Evolutionary conservation across 257 asterid species (phyloP).

Genomic region (Jasminum sambac): DNA sequence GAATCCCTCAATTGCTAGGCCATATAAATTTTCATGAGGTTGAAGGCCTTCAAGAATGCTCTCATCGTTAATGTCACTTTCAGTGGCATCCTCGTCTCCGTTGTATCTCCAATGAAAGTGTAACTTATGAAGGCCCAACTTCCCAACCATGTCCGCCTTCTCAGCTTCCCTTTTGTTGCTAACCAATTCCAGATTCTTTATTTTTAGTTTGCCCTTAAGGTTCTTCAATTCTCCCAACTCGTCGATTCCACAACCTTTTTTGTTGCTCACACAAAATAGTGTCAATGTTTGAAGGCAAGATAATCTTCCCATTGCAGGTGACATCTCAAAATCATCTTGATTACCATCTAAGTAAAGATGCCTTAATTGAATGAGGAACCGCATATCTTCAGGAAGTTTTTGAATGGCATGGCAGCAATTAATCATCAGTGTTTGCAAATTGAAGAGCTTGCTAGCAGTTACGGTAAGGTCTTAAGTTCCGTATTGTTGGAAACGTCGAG

Average conservation of each 20-base stretch:
- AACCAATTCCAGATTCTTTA: slow-evolving; percentile 27
- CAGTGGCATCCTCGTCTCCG: background rate
- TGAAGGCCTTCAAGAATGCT: slow-evolving; percentile 36
- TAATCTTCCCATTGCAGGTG: no score
- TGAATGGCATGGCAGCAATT: background rate
- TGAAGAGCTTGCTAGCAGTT: no score
- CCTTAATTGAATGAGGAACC: slow-evolving; percentile 24
- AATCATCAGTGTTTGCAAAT: no score
- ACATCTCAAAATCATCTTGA: no score
- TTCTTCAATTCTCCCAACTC: slow-evolving; percentile 32
- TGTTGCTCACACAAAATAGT: background rate
- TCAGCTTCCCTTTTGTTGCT: slow-evolving; percentile 23
- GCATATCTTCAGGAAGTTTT: slow-evolving; percentile 19
- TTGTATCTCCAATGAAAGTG: slow-evolving; percentile 18
- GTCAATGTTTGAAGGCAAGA: no score
- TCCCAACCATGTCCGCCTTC: slow-evolving; percentile 17
- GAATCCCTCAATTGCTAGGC: no score
- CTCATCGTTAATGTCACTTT: background rate
- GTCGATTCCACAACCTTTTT: slow-evolving; percentile 22
- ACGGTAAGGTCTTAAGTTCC: slow-evolving; percentile 19
- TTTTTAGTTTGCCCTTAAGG: slow-evolving; percentile 20
- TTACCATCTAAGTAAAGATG: slow-evolving; percentile 17
- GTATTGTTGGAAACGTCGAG: slow-evolving; percentile 20
- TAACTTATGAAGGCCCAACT: background rate
- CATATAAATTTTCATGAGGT: slow-evolving; percentile 4